These are phyloP conservation scores for Seminavis robusta DNA, from an alignment of 108 stramenopile genomes.

Conservation along the genomic window DNA sequence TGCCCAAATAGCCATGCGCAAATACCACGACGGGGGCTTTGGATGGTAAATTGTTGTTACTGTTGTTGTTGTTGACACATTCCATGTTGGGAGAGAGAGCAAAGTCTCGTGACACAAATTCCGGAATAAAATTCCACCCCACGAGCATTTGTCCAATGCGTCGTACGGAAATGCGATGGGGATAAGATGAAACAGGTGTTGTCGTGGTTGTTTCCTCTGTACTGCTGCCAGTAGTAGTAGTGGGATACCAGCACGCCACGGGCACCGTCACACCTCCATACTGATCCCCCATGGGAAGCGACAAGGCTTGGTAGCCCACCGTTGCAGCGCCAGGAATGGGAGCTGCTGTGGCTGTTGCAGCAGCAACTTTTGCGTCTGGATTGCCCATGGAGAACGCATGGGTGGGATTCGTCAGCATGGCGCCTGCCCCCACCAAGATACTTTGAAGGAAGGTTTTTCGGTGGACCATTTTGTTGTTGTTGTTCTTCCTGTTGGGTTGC, in stretches of 20 bases:
- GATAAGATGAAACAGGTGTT: conserved; percentile 21
- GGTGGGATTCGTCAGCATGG: background rate
- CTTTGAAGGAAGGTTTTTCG: background rate
- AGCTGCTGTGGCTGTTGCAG: background rate
- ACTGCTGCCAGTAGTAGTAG: background rate
- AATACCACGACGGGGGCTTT: conserved; percentile 57
- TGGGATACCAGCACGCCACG: conserved; percentile 57
- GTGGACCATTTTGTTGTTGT: background rate
- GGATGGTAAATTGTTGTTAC: conserved; percentile 18
- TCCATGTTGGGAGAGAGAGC: conserved; percentile 21
- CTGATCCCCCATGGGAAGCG: conserved; percentile 11
- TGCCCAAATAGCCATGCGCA: conserved; percentile 61
- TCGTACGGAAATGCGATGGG: conserved; percentile 64
- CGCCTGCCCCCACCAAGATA: background rate
- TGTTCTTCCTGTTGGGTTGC: background rate
- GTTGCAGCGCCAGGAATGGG: background rate
- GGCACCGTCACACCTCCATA: conserved; percentile 40
- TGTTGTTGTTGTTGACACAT: background rate
- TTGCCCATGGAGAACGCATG: background rate
- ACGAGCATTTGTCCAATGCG: conserved; percentile 65
- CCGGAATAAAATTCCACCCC: conserved; percentile 67
- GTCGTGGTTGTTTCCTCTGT: background rate
- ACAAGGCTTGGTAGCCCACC: conserved; percentile 26
- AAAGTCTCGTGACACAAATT: conserved; percentile 54
- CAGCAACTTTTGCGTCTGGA: background rate